These are phyloP conservation scores for Fusarium pseudocircinatum DNA, from an alignment of 2,329 filamentous ascomycete species.

Conservation along the genomic window DNA sequence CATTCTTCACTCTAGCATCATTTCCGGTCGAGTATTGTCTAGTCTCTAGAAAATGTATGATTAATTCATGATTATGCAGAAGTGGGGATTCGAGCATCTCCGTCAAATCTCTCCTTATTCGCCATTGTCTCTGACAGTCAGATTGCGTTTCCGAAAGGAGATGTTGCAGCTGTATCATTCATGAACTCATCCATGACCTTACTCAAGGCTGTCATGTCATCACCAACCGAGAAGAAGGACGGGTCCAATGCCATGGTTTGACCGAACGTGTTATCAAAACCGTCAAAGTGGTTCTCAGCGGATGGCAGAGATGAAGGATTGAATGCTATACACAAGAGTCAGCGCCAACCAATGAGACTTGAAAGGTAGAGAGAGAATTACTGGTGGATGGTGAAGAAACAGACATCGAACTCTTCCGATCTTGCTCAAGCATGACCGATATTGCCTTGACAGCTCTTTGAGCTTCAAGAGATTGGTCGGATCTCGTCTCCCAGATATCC, in stretches of 20 bases:
- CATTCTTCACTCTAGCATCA: neutral
- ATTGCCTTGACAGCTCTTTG: slow-evolving; percentile 7
- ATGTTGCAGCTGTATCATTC: neutral
- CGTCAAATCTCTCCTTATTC: too few species aligned
- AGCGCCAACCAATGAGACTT: neutral
- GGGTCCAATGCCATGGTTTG: slow-evolving; percentile 26
- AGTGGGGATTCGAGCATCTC: neutral
- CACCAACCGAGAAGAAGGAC: slow-evolving; percentile 3
- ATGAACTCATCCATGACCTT: slow-evolving; percentile 8
- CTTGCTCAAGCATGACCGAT: neutral
- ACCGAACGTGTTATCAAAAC: slow-evolving; percentile 13
- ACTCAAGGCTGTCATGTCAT: slow-evolving; percentile 10
- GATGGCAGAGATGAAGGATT: neutral
- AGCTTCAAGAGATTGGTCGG: slow-evolving; percentile 1
- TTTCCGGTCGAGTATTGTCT: neutral
- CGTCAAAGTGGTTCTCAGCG: neutral
- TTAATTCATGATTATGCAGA: neutral
- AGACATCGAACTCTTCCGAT: neutral
- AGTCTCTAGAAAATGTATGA: neutral
- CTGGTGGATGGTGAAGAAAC: neutral
- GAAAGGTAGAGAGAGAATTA: neutral
- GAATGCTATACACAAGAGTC: neutral
- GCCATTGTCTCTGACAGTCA: neutral
- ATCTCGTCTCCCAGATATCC: slow-evolving; percentile 1
- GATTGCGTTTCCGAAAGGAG: neutral